These are phyloP conservation scores for Lipomyces spencermartinsiae DNA, from an alignment of 805 yeast genomes.

Conservation along the genomic window DNA sequence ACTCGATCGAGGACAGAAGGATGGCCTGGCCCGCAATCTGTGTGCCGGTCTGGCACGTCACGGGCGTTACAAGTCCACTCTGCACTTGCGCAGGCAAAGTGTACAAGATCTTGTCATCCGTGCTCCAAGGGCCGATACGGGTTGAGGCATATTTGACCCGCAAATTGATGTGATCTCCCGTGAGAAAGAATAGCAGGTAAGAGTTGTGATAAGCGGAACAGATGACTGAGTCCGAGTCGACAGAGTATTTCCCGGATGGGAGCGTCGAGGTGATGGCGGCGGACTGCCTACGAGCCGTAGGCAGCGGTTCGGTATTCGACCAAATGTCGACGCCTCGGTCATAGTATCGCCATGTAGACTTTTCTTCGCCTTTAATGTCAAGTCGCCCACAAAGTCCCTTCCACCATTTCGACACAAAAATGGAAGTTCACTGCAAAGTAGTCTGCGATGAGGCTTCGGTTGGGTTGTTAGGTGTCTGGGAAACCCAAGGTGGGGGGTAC, in stretches of 20 bases:
- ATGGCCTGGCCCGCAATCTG: background rate
- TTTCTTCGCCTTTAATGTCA: constrained; percentile 11
- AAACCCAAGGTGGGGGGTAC: no score
- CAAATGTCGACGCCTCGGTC: constrained; percentile 8
- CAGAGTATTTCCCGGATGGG: background rate
- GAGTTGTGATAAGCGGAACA: constrained; percentile 34
- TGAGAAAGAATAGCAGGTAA: constrained; percentile 31
- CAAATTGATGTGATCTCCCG: background rate
- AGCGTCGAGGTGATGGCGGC: constrained; percentile 10
- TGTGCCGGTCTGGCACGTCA: background rate
- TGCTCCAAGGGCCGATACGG: background rate
- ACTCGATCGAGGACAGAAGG: background rate
- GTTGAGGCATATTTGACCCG: background rate
- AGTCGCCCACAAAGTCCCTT: no score
- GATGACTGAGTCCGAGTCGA: constrained; percentile 23
- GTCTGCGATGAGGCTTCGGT: no score
- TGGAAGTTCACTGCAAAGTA: no score
- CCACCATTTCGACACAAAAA: no score
- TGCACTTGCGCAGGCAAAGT: background rate
- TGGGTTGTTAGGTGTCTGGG: no score
- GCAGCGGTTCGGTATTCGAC: constrained; percentile 15
- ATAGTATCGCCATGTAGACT: constrained; percentile 21
- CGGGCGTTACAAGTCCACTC: background rate
- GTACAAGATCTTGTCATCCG: background rate
- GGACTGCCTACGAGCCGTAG: background rate